These are phyloP conservation scores for Aphanocladium album DNA, from an alignment of 2,329 filamentous ascomycete species.

Conservation along the genomic window DNA sequence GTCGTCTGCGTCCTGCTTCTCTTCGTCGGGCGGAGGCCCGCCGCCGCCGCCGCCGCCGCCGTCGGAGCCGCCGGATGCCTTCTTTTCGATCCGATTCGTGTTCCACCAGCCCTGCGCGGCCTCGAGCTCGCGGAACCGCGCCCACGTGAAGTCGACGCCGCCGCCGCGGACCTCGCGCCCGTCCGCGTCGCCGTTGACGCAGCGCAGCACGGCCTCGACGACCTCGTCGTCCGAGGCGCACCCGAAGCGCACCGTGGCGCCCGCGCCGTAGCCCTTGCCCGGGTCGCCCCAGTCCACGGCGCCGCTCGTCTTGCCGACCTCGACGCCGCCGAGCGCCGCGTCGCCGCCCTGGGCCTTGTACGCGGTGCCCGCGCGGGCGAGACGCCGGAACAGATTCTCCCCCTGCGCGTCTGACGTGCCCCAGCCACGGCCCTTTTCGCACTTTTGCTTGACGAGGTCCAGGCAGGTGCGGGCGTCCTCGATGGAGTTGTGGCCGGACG, in stretches of 20 bases:
- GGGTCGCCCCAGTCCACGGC: slow-evolving; percentile 90
- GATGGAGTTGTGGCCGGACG: slow-evolving; percentile 77
- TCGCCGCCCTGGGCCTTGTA: slow-evolving; percentile 58
- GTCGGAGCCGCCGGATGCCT: no score
- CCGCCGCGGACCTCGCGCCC: slow-evolving; percentile 53
- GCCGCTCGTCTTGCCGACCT: slow-evolving; percentile 60
- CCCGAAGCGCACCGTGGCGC: slow-evolving; percentile 51
- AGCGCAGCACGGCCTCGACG: slow-evolving; percentile 49
- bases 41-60: slow-evolving; percentile 30
- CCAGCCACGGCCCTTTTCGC: slow-evolving; percentile 85
- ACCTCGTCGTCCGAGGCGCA: slow-evolving; percentile 58
- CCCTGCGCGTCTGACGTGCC: slow-evolving; percentile 71
- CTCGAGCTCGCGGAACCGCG: slow-evolving; percentile 60
- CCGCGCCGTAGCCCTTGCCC: slow-evolving; percentile 50
- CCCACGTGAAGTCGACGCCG: slow-evolving; percentile 64
- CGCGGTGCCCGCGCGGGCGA: slow-evolving; percentile 58
- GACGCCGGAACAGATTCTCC: slow-evolving; percentile 84
- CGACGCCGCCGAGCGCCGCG: slow-evolving; percentile 50
- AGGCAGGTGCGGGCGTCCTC: slow-evolving; percentile 90
- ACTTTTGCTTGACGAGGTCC: slow-evolving; percentile 91
- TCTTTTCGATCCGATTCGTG: slow-evolving; percentile 40
- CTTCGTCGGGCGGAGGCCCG: slow-evolving; percentile 26
- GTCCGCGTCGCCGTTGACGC: slow-evolving; percentile 53
- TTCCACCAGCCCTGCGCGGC: slow-evolving; percentile 65
- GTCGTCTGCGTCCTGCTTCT: slow-evolving; percentile 14